Evolutionary conservation across 352 stramenopile species (phyloP), one percentile per base, ranked within the genome.

Genomic region (Pythium apleroticum): DNA sequence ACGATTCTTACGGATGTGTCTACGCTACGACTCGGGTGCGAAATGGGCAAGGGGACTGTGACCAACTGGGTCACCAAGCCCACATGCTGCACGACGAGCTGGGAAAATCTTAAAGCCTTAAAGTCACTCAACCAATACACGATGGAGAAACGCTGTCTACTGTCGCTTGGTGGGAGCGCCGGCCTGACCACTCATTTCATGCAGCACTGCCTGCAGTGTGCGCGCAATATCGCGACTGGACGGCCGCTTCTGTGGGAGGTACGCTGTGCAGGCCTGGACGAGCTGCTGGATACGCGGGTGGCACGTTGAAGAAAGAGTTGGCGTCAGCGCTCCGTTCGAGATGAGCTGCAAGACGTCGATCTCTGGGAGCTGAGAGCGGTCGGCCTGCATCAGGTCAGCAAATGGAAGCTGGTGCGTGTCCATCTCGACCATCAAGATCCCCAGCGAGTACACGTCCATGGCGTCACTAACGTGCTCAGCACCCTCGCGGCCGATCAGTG

Each of bases 331-430:
- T 10, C 84, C 84, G 39, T 75, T 80, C 5, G 79, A 78, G 63
- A 93, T 89, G n/a, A 86, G 60, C 62, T 89, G 78, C 45, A 89
- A 60, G 33, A 91, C 80, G 56, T 88, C 77, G 17, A 77, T 80
- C 64, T 89, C 81, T 0, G 76, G 76, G 20, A 88, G 66, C 41
- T 79, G 75, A 15, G 77, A 74, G 9, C 68, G 69, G 45, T 88
- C 84, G 4, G 78, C 76, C 57, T 81, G 70, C 78, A 87, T 87
- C n/a, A 88, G 65, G 55, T 90, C 77, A 10, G 80, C 81, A 52
- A 91, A 91, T 12, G 81, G 81, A 41, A 91, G 69, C 60, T 86
- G 75, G 56, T 90, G 81, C 22, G 81, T 86, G 37, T 90, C 81
- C 69, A 90, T 75, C 59, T 90, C 81, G 19, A 82, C 77, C 35